A percentile compares a stretch with the other conserved stretches of the same genome.
Conservation (phyloP, 192 early-diverging fungal genomes). For the Podila epigama region DNA sequence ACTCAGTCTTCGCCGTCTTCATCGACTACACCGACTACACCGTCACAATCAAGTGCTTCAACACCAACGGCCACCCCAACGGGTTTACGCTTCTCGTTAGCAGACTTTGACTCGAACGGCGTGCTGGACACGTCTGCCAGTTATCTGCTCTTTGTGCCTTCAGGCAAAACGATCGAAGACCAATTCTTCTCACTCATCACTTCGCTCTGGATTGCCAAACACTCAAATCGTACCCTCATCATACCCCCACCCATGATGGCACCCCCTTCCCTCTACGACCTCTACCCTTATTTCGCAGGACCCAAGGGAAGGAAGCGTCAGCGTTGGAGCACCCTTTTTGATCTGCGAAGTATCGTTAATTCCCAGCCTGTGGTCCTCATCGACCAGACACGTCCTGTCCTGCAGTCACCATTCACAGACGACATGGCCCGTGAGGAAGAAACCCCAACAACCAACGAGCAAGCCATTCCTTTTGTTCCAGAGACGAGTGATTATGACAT, state of each 20-base stretch:
- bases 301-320: slow-evolving; percentile 24
- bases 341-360: slow-evolving; percentile 4
- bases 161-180: slow-evolving; percentile 39
- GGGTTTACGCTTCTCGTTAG: not conserved
- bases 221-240: slow-evolving; percentile 37
- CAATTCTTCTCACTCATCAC: slow-evolving; percentile 35
- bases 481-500: not conserved
- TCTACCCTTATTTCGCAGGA: slow-evolving; percentile 26
- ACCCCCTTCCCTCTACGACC: slow-evolving; percentile 16
- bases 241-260: slow-evolving; percentile 41
- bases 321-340: slow-evolving; percentile 38
- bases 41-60: too few species aligned
- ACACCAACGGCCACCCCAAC: too few species aligned
- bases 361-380: slow-evolving; percentile 11
- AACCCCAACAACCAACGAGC: slow-evolving; percentile 9
- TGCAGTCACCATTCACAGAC: slow-evolving; percentile 28
- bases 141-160: slow-evolving; percentile 36
- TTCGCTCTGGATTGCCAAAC: slow-evolving; percentile 43
- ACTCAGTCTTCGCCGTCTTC: too few species aligned
- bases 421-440: slow-evolving; percentile 40
- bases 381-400: slow-evolving; percentile 19
- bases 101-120: slow-evolving; percentile 22
- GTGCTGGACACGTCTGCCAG: slow-evolving; percentile 10
- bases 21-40: too few species aligned
- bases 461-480: slow-evolving; percentile 2